phyloP scores from a whole-genome alignment of 176 grass and related monocot species.

The Eleusine coracana region DNA sequence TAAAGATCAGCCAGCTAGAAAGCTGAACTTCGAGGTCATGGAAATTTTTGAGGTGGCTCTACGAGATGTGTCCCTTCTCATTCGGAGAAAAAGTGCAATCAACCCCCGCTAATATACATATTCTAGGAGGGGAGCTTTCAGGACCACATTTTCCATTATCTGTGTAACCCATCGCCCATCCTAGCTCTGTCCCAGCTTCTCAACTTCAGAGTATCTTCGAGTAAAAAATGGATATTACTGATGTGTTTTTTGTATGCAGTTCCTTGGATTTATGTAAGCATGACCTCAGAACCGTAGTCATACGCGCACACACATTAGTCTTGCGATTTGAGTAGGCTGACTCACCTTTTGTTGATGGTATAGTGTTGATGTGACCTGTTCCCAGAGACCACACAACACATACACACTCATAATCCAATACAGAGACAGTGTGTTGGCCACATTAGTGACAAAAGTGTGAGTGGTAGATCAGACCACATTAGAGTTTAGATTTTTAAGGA shows the following conservation, averaged over 20 bases:
- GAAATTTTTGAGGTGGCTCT: slow-evolving; percentile 32
- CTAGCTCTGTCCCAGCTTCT: slow-evolving; percentile 24
- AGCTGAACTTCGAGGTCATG: slow-evolving; percentile 36
- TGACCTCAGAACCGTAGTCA: slow-evolving; percentile 36
- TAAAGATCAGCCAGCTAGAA: slow-evolving; percentile 41
- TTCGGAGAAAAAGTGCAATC: slow-evolving; percentile 35
- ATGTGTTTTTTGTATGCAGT: slow-evolving; percentile 32
- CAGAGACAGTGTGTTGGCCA: slow-evolving; percentile 54
- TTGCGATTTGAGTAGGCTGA: slow-evolving; percentile 45
- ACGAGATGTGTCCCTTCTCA: slow-evolving; percentile 29
- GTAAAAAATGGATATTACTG: slow-evolving; percentile 23
- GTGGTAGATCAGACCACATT: slow-evolving; percentile 38
- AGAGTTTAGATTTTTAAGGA: slow-evolving; percentile 50
- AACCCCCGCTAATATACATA: slow-evolving; percentile 26
- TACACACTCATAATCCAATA: slow-evolving; percentile 48
- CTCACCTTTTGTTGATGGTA: slow-evolving; percentile 36
- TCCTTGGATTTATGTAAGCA: slow-evolving; percentile 47
- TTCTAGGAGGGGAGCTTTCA: slow-evolving; percentile 49
- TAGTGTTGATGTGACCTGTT: slow-evolving; percentile 53
- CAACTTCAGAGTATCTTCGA: slow-evolving; percentile 29
- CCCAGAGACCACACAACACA: slow-evolving; percentile 35
- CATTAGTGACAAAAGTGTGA: slow-evolving; percentile 58
- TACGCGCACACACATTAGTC: neutral
- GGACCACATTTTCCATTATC: slow-evolving; percentile 46
- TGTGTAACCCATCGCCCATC: slow-evolving; percentile 20